These are phyloP conservation scores for Nicotiana sylvestris DNA, from an alignment of 257 asterid species.

Conservation along the genomic window DNA sequence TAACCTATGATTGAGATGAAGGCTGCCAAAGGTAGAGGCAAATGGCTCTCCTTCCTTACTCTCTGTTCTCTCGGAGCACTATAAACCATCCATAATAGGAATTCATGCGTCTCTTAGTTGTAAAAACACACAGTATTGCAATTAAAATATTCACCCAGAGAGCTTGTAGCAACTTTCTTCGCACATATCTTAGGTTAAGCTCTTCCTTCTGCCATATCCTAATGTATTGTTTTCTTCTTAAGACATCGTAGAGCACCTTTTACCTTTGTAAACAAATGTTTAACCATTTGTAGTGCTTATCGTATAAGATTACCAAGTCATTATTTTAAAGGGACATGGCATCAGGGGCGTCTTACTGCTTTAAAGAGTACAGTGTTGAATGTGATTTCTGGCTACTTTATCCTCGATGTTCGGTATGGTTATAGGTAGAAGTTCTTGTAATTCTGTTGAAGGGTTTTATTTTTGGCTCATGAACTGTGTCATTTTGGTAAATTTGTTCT, in stretches of 20 bases:
- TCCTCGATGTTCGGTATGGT: constrained; percentile 1
- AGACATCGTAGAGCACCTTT: neutral
- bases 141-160: neutral
- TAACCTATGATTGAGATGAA: neutral
- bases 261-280: neutral
- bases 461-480: neutral
- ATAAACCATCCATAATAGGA: neutral
- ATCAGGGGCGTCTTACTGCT: neutral
- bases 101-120: neutral
- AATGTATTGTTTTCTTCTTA: neutral
- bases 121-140: neutral
- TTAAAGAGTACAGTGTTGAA: neutral
- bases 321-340: neutral
- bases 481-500: neutral
- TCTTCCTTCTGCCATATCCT: neutral
- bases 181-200: neutral
- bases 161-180: neutral
- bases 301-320: neutral
- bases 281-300: neutral
- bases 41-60: neutral
- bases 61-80: neutral
- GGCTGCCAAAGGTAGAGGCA: neutral
- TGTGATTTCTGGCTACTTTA: neutral
- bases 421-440: neutral
- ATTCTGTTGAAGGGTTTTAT: neutral